Base-by-base conservation (phyloP, 225 moss, liverwort and hornwort genomes). In the Antitrichia curtipendula region DNA sequence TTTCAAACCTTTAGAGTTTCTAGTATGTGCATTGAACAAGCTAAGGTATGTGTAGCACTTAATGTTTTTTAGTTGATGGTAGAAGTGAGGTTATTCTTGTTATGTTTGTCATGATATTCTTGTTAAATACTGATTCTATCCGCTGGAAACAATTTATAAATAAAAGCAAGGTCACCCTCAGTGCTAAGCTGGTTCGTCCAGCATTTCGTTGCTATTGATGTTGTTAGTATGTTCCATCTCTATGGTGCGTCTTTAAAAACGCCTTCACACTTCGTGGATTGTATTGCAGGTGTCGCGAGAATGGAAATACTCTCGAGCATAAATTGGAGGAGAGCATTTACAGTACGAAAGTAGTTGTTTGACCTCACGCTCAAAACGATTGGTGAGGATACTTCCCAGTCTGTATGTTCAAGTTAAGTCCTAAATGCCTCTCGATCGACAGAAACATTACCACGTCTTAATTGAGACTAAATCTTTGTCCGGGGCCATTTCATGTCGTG, bases 291-390 rank as follows among this genome's bases (percentile, higher is more conserved):
- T 89, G 38, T 82, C 90, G 61, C 38, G 92, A 93, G 78, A 93
- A 89, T 88, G 91, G 90, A 89, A 82, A 70, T 81, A 88, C 84
- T 24, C 81, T 81, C 28, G 88, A 84, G 72, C 89, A 68, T 73
- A 85, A 64, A 84, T 27, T 69, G 79, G 89, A 85, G 84, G 91
- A 90, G 87, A 88, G 90, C 66, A 60, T 88, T 81, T 93, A 90
- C 78, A 92, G 89, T 83, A 84, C 93, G 52, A 93, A 88, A 93
- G 93, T 93, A 57, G 93, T 93, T 70, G 90, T 92, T 86, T 92
- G 77, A 93, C 93, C 65, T 92, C 93, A 57, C 93, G 93, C 74
- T 92, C 90, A 43, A 93, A 90, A 85, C 84, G 93, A 84, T 78
- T 88, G 90, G 93, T 93, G 86, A 90, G 90, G 38, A 90, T 31